Conservation (phyloP, 768 basidiomycete species). For the Mrakia frigida region DNA sequence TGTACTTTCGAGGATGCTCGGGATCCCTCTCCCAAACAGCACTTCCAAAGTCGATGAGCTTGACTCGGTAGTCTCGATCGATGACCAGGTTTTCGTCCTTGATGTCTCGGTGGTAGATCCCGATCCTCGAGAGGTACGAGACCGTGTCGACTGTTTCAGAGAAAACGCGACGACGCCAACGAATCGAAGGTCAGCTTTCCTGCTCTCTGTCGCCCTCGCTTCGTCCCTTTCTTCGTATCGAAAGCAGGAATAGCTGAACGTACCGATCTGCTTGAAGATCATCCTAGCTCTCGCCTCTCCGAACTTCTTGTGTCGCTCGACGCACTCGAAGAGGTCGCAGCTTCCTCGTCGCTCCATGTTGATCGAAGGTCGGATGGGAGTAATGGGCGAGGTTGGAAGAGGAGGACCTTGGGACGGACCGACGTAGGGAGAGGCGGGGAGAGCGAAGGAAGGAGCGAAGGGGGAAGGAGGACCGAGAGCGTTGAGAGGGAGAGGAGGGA, state of each 20-base stretch:
- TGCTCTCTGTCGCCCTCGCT: not conserved
- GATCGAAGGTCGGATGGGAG: conserved; percentile 42
- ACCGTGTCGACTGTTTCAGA: conserved; percentile 74
- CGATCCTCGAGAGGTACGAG: conserved; percentile 55
- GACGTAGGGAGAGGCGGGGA: conserved; percentile 29
- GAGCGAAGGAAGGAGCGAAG: conserved; percentile 26
- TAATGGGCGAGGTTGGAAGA: conserved; percentile 34
- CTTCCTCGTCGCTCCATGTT: conserved; percentile 64
- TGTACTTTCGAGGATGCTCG: conserved; percentile 5
- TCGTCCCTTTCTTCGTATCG: too few relatives aligned
- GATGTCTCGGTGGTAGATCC: conserved; percentile 48
- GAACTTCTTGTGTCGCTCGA: conserved; percentile 79
- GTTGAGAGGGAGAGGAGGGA: conserved; percentile 1
- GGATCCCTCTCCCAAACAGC: conserved; percentile 50
- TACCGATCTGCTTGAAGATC: conserved; percentile 71
- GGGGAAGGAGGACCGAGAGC: conserved; percentile 23
- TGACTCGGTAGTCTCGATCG: conserved; percentile 56
- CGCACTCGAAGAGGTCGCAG: conserved; percentile 91
- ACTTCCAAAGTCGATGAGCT: conserved; percentile 93
- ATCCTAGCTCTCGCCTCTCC: conserved; percentile 71
- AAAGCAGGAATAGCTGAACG: conserved; percentile 26
- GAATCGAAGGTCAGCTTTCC: not conserved
- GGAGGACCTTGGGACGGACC: conserved; percentile 1
- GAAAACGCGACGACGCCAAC: too few relatives aligned
- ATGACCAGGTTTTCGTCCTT: conserved; percentile 51